These are phyloP conservation scores for Pulicaria dysenterica DNA, from an alignment of 129 eudicot species.

Conservation along the genomic window DNA sequence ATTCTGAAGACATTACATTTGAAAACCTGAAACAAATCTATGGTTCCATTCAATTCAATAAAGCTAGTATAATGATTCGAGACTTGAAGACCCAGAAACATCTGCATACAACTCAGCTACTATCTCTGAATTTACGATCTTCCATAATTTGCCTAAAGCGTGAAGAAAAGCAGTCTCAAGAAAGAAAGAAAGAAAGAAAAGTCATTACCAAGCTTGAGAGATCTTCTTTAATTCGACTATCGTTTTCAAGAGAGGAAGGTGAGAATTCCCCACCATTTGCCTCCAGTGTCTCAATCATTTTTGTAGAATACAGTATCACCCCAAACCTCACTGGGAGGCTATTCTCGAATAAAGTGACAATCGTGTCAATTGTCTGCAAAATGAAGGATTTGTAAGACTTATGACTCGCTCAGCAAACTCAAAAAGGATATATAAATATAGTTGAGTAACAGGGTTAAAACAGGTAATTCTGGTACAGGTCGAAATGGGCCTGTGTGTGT, in stretches of 20 bases:
- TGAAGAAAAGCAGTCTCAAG: slow-evolving; percentile 7
- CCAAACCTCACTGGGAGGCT: slow-evolving; percentile 91
- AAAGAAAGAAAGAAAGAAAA: slow-evolving; percentile 1
- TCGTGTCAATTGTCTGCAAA: slow-evolving; percentile 71
- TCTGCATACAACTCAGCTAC: not conserved
- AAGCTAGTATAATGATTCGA: not conserved
- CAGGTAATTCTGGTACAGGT: not conserved
- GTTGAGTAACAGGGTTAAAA: not conserved
- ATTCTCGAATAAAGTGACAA: slow-evolving; percentile 71
- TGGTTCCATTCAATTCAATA: not conserved
- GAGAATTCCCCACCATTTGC: slow-evolving; percentile 65
- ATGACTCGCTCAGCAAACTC: not conserved
- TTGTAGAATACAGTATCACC: slow-evolving; percentile 73
- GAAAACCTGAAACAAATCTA: not conserved
- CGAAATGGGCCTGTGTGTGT: not conserved
- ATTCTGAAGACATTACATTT: not conserved
- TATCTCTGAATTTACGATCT: not conserved
- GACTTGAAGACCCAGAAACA: not conserved
- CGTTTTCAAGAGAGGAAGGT: slow-evolving; percentile 40
- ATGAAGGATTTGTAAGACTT: slow-evolving; percentile 6
- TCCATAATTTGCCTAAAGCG: not conserved
- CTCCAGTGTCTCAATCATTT: slow-evolving; percentile 59
- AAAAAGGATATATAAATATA: not conserved
- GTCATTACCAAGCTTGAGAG: slow-evolving; percentile 77
- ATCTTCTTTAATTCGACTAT: slow-evolving; percentile 53